Evolutionary conservation across 164 flowering plant genomes (phyloP).

Genomic region (Aristolochia californica): DNA sequence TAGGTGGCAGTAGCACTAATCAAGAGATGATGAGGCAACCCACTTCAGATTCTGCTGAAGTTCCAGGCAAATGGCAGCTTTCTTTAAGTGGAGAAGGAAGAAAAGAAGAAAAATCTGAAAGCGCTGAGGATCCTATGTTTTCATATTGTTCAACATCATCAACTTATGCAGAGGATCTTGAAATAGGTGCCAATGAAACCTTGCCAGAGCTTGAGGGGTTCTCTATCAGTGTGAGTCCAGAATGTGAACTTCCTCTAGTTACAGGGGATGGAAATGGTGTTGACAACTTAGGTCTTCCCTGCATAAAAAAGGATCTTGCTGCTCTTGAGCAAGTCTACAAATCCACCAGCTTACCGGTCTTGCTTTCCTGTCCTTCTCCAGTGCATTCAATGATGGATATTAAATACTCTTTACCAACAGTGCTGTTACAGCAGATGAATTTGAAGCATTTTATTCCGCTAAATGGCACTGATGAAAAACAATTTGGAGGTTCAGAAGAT

Average conservation of each 20-base stretch:
- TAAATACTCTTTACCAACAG: conserved; percentile 53
- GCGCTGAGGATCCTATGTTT: conserved; percentile 8
- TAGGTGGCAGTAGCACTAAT: too few relatives aligned
- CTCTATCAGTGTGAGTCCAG: conserved; percentile 21
- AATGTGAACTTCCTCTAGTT: conserved; percentile 13
- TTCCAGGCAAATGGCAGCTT: too few relatives aligned
- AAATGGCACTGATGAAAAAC: conserved; percentile 17
- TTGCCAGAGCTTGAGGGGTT: conserved; percentile 62
- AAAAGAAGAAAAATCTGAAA: conserved; percentile 5
- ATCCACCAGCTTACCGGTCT: conserved; percentile 44
- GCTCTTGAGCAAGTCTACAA: conserved; percentile 43
- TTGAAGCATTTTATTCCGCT: conserved; percentile 9
- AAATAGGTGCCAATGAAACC: conserved; percentile 22
- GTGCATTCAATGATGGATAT: conserved; percentile 23
- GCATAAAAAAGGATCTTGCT: conserved; percentile 26
- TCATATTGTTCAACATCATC: conserved; percentile 20
- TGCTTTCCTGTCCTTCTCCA: conserved; percentile 31
- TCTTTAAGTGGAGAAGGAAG: too few relatives aligned
- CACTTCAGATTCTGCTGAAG: too few relatives aligned
- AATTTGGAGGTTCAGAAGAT: conserved; percentile 7
- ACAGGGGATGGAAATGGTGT: conserved; percentile 14
- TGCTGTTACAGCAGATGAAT: conserved; percentile 42
- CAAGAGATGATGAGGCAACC: too few relatives aligned
- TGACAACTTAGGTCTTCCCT: conserved; percentile 27
- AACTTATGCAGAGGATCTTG: conserved; percentile 12